Evolutionary conservation across 1,139 yeast genomes (phyloP).

Genomic region (Meyerozyma guilliermondii): DNA sequence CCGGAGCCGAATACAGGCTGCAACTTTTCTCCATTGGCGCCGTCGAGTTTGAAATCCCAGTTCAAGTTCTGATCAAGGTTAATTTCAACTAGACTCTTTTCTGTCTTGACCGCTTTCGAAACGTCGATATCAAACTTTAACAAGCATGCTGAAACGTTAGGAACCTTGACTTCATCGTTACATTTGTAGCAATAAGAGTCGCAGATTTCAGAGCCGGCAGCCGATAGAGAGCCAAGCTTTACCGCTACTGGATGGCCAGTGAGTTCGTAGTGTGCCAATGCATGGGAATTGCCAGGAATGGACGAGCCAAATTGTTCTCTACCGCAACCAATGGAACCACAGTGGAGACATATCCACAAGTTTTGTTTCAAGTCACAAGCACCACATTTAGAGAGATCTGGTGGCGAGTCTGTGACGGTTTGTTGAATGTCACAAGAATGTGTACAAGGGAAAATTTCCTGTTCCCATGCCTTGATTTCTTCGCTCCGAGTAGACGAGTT

Average conservation of each 20-base stretch:
- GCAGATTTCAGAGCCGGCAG: constrained; percentile 45
- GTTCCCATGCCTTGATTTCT: constrained; percentile 89
- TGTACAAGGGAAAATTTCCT: constrained; percentile 73
- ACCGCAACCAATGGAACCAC: constrained; percentile 14
- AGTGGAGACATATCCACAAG: constrained; percentile 13
- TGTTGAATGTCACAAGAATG: constrained; percentile 60
- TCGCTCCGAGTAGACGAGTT: constrained; percentile 63
- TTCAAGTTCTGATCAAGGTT: constrained; percentile 89
- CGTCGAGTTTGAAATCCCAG: constrained; percentile 87
- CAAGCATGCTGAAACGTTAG: constrained; percentile 47
- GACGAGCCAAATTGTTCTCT: constrained; percentile 83
- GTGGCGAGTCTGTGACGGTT: constrained; percentile 12
- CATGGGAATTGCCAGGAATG: constrained; percentile 91
- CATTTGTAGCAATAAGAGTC: constrained; percentile 88
- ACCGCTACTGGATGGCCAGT: constrained; percentile 77
- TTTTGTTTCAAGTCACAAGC: constrained; percentile 34
- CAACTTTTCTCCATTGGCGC: constrained; percentile 62
- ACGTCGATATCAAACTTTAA: constrained; percentile 67
- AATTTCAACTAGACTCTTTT: constrained; percentile 79
- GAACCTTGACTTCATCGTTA: constrained; percentile 83
- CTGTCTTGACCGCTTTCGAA: constrained; percentile 55
- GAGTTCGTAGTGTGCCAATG: constrained; percentile 58
- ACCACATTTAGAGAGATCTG: constrained; percentile 11
- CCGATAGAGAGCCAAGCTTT: constrained; percentile 81
- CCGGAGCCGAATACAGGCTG: constrained; percentile 64